Evolutionary conservation across 2,329 filamentous ascomycete species (phyloP), one percentile per base, ranked within the genome.

Genomic region (Fusarium sp.): DNA sequence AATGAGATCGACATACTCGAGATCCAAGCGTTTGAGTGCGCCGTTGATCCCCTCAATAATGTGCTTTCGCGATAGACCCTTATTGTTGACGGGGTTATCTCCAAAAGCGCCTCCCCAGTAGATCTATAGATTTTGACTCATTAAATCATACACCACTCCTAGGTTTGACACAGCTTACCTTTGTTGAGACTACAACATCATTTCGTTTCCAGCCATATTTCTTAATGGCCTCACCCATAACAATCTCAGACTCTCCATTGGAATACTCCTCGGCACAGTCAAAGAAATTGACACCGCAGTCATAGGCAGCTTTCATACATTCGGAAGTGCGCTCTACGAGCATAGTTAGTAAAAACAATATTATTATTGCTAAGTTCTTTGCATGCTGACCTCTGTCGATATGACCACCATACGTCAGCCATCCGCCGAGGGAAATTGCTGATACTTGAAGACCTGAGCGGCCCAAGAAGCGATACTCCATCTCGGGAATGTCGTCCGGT

Each of bases 381-480:
- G n/a, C 35, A 10, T 37, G 35, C 35, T 37, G 17, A 47, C 44
- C 44, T 47, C 26, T 47, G 44, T 47, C 48, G 30, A 92, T 88
- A 70, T 92, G 89, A 19, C 90, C 90, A 54, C 91, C 91, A 69
- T 92, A 93, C 1, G 91, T 93, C 52, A 94, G 83, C 89, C 89
- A 90, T 69, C 89, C 87, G 60, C 89, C 91, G 4, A 94, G 83
- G 3, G 89, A 90, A 65, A 94, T 90, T 45, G 44, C 44, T 33
- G 44, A 47, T 6, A 47, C 44, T 13, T 47, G 44, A 19, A 47
- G 39, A 54, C 91, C 91, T 17, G 89, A 90, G 39, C 86, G 86
- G 73, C 91, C 91, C 9, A 93, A 84, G 79, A 88, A 89, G 70
- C 90, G 88, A 79, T 92, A 92, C 73, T 90, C 83, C 90, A 92